phyloP scores from a whole-genome alignment of 768 basidiomycete genomes.

The Tubosaeta brunneosetosa region DNA sequence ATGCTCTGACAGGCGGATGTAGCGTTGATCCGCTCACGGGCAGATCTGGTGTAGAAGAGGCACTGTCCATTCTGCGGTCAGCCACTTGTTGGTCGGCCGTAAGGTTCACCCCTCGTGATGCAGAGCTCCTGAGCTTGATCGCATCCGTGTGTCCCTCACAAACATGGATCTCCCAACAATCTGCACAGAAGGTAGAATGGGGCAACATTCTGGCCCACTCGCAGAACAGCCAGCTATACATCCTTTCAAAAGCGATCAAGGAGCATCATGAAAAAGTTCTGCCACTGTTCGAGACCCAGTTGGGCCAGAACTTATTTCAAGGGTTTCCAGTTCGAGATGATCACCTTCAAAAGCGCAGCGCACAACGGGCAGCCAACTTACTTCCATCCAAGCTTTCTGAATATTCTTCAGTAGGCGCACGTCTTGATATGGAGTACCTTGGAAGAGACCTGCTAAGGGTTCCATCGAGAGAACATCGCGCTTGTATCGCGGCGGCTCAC shows the following conservation, averaged over 20 bases:
- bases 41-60: slow-evolving; percentile 13
- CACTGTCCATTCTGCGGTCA: slow-evolving; percentile 36
- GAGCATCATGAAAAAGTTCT: slow-evolving; percentile 16
- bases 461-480: slow-evolving; percentile 2
- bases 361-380: not conserved
- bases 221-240: slow-evolving; percentile 28
- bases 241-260: slow-evolving; percentile 24
- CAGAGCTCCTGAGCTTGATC: slow-evolving; percentile 31
- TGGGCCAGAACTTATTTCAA: not conserved
- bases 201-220: slow-evolving; percentile 11
- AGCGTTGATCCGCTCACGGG: slow-evolving; percentile 41
- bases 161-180: slow-evolving; percentile 33
- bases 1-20: slow-evolving; percentile 37
- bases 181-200: slow-evolving; percentile 38
- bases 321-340: slow-evolving; percentile 1
- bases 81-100: slow-evolving; percentile 37
- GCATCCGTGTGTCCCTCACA: slow-evolving; percentile 30
- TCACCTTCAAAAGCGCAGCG: slow-evolving; percentile 12
- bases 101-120: slow-evolving; percentile 30
- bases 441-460: not conserved
- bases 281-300: not conserved
- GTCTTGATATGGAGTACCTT: no score
- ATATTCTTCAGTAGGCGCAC: no score
- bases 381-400: not conserved
- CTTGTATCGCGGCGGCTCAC: slow-evolving; percentile 4